Evolutionary conservation across 2,329 filamentous ascomycete genomes (phyloP), one percentile per base, ranked within the genome.

Genomic region (Trichoderma atrobrunneum): DNA sequence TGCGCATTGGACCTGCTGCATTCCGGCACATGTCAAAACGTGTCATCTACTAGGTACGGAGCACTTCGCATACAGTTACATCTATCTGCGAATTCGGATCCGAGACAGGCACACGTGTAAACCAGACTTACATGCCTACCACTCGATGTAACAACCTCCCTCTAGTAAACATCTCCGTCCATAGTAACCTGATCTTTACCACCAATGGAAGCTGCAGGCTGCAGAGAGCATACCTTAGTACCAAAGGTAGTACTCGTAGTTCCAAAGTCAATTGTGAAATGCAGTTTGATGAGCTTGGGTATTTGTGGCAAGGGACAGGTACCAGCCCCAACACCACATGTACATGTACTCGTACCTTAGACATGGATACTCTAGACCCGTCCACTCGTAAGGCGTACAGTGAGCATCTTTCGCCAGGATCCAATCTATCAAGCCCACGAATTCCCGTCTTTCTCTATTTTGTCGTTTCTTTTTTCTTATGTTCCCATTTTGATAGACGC

Each of bases 381-480:
- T 51, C 65, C 65, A 14, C 54, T 34, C 28, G 65, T 34, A 69
- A 68, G 54, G 65, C 56, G 28, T 43, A 51, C 39, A 60, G 26
- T 54, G 39, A 70, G 39, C 39, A 34, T 26, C 67, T 62, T 34
- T 69, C n/a, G 36, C 57, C 28, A 28, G 66, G 66, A 62, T 70
- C 39, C 28, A 21, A 48, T 60, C 36, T 62, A 51, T 70, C 28
- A 8, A 69, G 10, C 34, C 2, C 57, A 51, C n/a, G 66, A 28
- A 18, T 43, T 59, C 30, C 21, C 43, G 30, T 66, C 48, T 16
- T 24, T 48, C 24, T 54, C n/a, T 54, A 12, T 14, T 21, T 18
- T 5, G 34, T 36, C 48, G 36, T 59, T 51, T 34, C 32, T 26
- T 32, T 48, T 60, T 61, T 26, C 3, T 48, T 51, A 34, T 34